Base-by-base conservation (phyloP, 345 rosid genomes). In the Eucalyptus cladocalyx region DNA sequence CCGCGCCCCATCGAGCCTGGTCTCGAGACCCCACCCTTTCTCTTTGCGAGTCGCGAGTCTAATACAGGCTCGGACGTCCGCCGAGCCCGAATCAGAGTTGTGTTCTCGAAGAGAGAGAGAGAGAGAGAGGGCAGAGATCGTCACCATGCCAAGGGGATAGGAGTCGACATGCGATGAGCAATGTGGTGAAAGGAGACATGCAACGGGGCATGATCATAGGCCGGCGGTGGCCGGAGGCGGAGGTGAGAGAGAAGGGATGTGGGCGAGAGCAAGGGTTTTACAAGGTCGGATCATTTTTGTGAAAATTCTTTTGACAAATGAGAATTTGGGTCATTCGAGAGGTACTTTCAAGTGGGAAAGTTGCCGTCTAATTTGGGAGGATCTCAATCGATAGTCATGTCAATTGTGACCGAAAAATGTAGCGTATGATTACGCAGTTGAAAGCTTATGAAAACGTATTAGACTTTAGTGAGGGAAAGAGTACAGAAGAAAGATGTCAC, bases 71-170 rank as follows among this genome's bases (percentile, higher is more conserved):
- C 4, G 7, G 80, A n/a, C 37, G 37, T 32, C 42, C 9, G 24
- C 8, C 26, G 5, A 72, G 45, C 81, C 2, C 15, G 8, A 34
- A 37, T 19, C 8, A 0, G 1, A 37, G 81, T 19, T 7, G 81
- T 8, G 8, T 42, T 23, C 43, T 72, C 11, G 4, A 37, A 72
- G 81, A 32, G 81, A 34, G 26, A 69, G 11, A 34, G 26, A 69
- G 11, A 69, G 42, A 28, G 28, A 24, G 65, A 6, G 72, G 72
- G 3, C 3, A n/a, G 0, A 14, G 72, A n/a, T n/a, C 0, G 3
- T 65, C 72, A 65, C 19, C 72, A 65, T 30, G 72, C 37, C 72
- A 15, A 65, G 37, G 34, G 72, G 19, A 65, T 4, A 7, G 6
- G 72, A n/a, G 72, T 65, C 19, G 37, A n/a, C 19, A 8, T 5